Evolutionary conservation across 176 grass and related monocot genomes (phyloP).

Genomic region (Secale cereale): DNA sequence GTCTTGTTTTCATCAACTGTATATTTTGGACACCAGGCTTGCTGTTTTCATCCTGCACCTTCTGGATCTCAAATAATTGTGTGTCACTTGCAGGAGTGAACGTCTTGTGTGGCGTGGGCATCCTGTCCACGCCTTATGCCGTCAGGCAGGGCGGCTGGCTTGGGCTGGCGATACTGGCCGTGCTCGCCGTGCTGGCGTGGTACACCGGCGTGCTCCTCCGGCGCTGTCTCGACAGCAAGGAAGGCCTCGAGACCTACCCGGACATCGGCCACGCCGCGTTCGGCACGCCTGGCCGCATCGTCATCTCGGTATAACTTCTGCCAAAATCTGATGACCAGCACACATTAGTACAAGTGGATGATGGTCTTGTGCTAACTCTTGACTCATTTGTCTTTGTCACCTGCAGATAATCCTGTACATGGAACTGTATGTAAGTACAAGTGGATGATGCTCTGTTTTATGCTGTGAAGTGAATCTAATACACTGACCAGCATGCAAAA

Average conservation of each 20-base stretch:
- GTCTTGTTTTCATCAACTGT: too few species aligned
- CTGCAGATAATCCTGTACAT: conserved; percentile 62
- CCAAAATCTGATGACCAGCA: background rate
- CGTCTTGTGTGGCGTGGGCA: conserved; percentile 63
- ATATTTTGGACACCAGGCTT: too few species aligned
- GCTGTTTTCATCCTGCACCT: too few species aligned
- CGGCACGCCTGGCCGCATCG: conserved; percentile 46
- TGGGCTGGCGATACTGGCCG: conserved; percentile 44
- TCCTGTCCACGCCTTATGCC: conserved; percentile 71
- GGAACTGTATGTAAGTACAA: conserved; percentile 80
- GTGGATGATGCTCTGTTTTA: background rate
- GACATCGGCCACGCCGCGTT: conserved; percentile 74
- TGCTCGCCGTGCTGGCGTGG: conserved; percentile 38
- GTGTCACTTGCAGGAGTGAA: conserved; percentile 46
- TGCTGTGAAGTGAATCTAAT: background rate
- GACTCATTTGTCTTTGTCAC: background rate
- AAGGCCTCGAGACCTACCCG: conserved; percentile 62
- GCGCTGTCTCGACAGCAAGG: conserved; percentile 59
- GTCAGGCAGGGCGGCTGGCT: conserved; percentile 61
- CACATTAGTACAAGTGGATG: background rate
- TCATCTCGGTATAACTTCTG: conserved; percentile 49
- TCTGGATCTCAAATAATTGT: background rate
- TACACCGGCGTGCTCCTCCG: conserved; percentile 66
- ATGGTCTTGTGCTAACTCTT: background rate
- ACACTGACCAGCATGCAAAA: background rate